These are phyloP conservation scores for Boletus austroedulis DNA, from an alignment of 1,284 basidiomycete genomes.

Conservation along the genomic window DNA sequence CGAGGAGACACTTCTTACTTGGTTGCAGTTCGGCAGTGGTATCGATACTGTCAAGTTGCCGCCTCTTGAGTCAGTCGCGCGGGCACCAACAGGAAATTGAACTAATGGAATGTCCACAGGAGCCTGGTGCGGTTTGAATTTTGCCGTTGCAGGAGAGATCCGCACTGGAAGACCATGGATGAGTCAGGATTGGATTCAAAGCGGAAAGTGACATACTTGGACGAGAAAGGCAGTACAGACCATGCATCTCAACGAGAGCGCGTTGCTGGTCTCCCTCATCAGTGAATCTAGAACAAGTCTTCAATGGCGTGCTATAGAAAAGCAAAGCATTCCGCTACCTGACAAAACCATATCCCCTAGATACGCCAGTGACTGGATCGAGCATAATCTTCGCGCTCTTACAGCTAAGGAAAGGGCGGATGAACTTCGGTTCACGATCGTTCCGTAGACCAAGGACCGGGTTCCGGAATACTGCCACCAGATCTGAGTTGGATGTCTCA, in stretches of 20 bases:
- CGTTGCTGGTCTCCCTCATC: conserved; percentile 85
- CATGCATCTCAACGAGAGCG: conserved; percentile 87
- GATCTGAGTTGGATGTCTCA: conserved; percentile 85
- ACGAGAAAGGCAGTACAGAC: conserved; percentile 78
- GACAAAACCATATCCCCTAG: conserved; percentile 87
- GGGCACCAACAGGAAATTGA: conserved; percentile 41
- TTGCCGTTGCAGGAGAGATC: conserved; percentile 85
- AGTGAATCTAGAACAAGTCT: conserved; percentile 57
- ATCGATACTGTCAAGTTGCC: conserved; percentile 46
- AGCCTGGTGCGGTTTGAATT: conserved; percentile 64
- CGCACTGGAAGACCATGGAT: conserved; percentile 56
- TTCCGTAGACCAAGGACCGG: conserved; percentile 78
- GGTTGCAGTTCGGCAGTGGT: conserved; percentile 43
- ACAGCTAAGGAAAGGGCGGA: conserved; percentile 81
- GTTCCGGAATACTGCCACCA: conserved; percentile 85
- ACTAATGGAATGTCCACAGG: conserved; percentile 49
- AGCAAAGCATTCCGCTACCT: conserved; percentile 45
- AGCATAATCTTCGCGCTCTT: conserved; percentile 94
- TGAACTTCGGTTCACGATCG: conserved; percentile 79
- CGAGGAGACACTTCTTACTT: conserved; percentile 62
- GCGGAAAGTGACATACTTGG: conserved; percentile 58
- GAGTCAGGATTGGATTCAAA: conserved; percentile 27
- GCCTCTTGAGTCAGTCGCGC: conserved; percentile 32
- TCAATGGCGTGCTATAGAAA: conserved; percentile 5
- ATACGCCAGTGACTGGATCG: conserved; percentile 85